Evolutionary conservation across 441 rosid species (phyloP).

Genomic region (Erodium trifolium): DNA sequence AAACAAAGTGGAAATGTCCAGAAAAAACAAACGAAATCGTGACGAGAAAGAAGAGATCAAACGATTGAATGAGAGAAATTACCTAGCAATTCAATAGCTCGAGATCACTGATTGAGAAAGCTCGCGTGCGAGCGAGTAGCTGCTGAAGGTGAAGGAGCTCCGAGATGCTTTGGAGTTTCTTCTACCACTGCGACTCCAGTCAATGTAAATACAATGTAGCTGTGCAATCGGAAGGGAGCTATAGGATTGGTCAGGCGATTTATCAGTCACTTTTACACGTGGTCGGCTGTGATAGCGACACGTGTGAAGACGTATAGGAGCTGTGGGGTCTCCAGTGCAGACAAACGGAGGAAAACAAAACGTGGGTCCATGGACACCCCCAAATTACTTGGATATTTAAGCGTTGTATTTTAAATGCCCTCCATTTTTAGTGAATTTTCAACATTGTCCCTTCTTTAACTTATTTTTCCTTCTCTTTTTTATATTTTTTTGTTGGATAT

Average conservation of each 20-base stretch:
- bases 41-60: neutral
- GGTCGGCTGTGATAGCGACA: conserved; percentile 26
- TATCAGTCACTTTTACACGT: conserved; percentile 24
- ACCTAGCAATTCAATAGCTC: neutral
- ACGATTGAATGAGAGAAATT: neutral
- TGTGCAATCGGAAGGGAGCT: conserved; percentile 9
- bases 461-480: neutral
- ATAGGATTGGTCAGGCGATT: conserved; percentile 22
- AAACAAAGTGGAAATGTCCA: neutral
- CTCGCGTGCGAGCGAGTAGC: neutral
- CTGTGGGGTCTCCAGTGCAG: conserved; percentile 25
- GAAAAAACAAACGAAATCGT: neutral
- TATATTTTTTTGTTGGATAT: neutral
- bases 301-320: conserved; percentile 25
- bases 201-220: neutral
- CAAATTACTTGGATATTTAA: conserved; percentile 19
- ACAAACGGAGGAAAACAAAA: neutral
- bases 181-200: conserved; percentile 1
- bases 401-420: neutral
- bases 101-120: neutral
- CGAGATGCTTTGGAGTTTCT: neutral
- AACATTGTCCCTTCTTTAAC: neutral
- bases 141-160: neutral
- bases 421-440: conserved; percentile 9
- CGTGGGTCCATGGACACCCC: conserved; percentile 20